Percentiles rank a stretch among this genome's conserved stretches.
Conservation (phyloP, 805 yeast species). For the Saturnispora besseyi region DNA sequence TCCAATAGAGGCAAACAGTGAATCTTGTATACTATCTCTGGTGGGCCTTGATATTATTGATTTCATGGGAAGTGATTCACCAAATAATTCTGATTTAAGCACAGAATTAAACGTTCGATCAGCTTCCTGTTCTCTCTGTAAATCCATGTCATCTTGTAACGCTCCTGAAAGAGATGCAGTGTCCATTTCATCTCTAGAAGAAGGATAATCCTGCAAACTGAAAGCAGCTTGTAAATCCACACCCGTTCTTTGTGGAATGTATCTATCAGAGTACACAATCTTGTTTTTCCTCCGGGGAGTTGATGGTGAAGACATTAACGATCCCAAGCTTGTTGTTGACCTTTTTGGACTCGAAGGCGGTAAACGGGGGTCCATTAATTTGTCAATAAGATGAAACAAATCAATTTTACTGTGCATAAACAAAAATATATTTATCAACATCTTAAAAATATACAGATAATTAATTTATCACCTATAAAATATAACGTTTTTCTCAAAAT, state of each 20-base stretch:
- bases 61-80: slow-evolving; percentile 45
- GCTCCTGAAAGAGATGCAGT: slow-evolving; percentile 1
- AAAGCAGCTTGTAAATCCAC: slow-evolving; percentile 83
- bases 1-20: not conserved
- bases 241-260: slow-evolving; percentile 81
- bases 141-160: slow-evolving; percentile 47
- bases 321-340: not conserved
- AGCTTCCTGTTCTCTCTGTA: slow-evolving; percentile 69
- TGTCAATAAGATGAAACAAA: not conserved
- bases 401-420: not conserved
- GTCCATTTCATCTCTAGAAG: slow-evolving; percentile 1
- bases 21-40: not conserved
- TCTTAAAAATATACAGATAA: not conserved
- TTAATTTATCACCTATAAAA: no score
- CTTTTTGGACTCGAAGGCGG: slow-evolving; percentile 9
- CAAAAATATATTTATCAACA: not conserved
- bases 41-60: slow-evolving; percentile 20
- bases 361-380: slow-evolving; percentile 2
- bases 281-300: slow-evolving; percentile 42
- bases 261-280: slow-evolving; percentile 68
- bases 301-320: slow-evolving; percentile 27
- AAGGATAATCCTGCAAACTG: slow-evolving; percentile 31
- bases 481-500: not conserved
- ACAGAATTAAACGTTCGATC: slow-evolving; percentile 80
- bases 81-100: slow-evolving; percentile 82